Evolutionary conservation across 306 rosid species (phyloP).

Genomic region (Potentilla sterilis): DNA sequence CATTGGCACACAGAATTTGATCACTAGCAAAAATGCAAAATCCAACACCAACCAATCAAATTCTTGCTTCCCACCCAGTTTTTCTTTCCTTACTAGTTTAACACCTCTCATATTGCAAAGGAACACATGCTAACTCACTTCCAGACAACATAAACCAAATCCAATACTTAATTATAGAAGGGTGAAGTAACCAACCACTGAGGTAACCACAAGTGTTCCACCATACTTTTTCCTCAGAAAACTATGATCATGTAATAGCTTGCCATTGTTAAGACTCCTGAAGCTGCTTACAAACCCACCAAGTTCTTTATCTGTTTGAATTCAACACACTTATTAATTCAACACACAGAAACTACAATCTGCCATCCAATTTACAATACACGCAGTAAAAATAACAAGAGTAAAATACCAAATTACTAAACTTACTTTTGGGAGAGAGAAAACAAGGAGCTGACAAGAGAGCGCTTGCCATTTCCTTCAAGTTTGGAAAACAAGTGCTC

Average conservation of each 20-base stretch:
- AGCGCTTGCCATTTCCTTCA: conserved; percentile 61
- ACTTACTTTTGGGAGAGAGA: conserved; percentile 59
- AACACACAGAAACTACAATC: neutral
- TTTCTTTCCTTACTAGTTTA: neutral
- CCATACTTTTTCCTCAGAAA: conserved; percentile 34
- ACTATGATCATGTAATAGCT: conserved; percentile 33
- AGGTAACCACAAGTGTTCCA: conserved; percentile 54
- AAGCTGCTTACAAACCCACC: conserved; percentile 38
- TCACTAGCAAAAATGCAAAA: conserved; percentile 3
- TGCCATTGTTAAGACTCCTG: conserved; percentile 56
- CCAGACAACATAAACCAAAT: conserved; percentile 6
- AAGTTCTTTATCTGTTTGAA: conserved; percentile 52
- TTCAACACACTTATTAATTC: conserved; percentile 19
- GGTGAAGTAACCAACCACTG: conserved; percentile 56
- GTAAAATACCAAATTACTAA: neutral
- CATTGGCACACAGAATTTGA: neutral
- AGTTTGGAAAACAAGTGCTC: conserved; percentile 9
- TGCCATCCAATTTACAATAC: neutral
- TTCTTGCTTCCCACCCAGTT: neutral
- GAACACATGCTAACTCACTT: neutral
- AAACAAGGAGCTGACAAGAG: conserved; percentile 50
- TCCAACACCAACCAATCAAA: neutral
- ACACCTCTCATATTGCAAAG: neutral
- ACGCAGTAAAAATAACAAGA: neutral
- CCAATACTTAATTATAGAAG: conserved; percentile 24